These are phyloP conservation scores for Ceratonia siliqua DNA, from an alignment of 306 rosid genomes.

Conservation along the genomic window DNA sequence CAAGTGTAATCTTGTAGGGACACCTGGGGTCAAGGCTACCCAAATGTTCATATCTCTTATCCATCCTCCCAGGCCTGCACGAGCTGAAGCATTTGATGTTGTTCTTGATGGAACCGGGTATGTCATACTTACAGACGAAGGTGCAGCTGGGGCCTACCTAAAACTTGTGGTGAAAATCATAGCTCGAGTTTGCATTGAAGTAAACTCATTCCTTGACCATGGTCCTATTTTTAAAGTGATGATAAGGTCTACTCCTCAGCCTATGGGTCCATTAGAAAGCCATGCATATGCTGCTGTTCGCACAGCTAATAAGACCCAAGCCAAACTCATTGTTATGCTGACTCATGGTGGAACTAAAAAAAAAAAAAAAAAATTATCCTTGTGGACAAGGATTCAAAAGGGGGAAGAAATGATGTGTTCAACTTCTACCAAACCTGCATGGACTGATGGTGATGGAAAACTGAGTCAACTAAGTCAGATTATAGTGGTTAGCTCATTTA, in stretches of 20 bases:
- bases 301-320: conserved; percentile 81
- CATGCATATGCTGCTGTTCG: conserved; percentile 86
- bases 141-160: conserved; percentile 95
- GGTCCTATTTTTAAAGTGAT: conserved; percentile 82
- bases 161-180: conserved; percentile 79
- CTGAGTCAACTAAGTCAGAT: too few relatives aligned
- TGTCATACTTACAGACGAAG: conserved; percentile 91
- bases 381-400: too few relatives aligned
- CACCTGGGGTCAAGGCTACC: too few relatives aligned
- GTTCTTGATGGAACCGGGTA: conserved; percentile 94
- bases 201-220: conserved; percentile 75
- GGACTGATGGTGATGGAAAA: too few relatives aligned
- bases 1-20: too few relatives aligned
- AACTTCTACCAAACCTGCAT: too few relatives aligned
- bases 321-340: conserved; percentile 73
- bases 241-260: conserved; percentile 83
- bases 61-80: conserved; percentile 47
- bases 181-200: conserved; percentile 85
- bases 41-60: conserved; percentile 47
- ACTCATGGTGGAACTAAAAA: conserved; percentile 67
- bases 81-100: conserved; percentile 52
- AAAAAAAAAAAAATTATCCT: too few relatives aligned
- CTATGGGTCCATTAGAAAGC: conserved; percentile 92
- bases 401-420: too few relatives aligned
- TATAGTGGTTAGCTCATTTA: too few relatives aligned